A percentile compares a stretch with the other conserved stretches of the same genome.
Evolutionary conservation across 2,329 filamentous ascomycete species (phyloP).

Genomic region (Knufia fluminis): DNA sequence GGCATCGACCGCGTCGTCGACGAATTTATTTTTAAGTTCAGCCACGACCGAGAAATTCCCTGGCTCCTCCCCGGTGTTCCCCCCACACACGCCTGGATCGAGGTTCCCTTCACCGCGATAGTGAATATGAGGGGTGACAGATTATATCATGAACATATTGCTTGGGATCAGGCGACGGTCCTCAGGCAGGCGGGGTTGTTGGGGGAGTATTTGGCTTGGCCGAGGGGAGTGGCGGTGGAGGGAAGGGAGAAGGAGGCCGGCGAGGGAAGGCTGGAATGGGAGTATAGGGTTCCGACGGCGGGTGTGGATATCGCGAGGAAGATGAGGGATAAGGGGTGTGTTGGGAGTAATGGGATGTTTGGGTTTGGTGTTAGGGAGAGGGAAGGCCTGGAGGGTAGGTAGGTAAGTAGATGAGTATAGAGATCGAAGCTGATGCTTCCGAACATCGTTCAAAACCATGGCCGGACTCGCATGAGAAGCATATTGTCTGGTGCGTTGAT

Average conservation of each 20-base stretch:
- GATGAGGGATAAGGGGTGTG: conserved; percentile 40
- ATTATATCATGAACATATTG: conserved; percentile 61
- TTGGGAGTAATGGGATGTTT: conserved; percentile 51
- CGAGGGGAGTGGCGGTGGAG: conserved; percentile 33
- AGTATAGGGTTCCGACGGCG: conserved; percentile 53
- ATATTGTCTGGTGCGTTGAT: too few species aligned
- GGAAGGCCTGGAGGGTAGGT: too few species aligned
- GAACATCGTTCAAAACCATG: too few species aligned
- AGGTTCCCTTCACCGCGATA: conserved; percentile 55
- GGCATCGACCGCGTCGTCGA: conserved; percentile 64
- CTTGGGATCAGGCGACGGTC: conserved; percentile 59
- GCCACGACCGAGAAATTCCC: conserved; percentile 54
- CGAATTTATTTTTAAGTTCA: conserved; percentile 58
- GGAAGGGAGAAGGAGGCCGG: conserved; percentile 6
- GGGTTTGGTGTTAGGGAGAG: conserved; percentile 26
- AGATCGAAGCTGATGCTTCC: too few species aligned
- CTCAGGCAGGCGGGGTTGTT: conserved; percentile 54
- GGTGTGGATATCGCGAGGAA: conserved; percentile 47
- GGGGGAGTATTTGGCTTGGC: conserved; percentile 56
- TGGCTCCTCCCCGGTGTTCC: conserved; percentile 59
- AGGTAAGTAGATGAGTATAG: too few species aligned
- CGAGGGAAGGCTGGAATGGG: conserved; percentile 28
- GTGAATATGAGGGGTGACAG: conserved; percentile 61
- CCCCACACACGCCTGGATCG: conserved; percentile 45
- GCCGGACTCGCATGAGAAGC: too few species aligned